These are phyloP conservation scores for Solanum corneliomulleri DNA, from an alignment of 257 asterid species.

Conservation along the genomic window DNA sequence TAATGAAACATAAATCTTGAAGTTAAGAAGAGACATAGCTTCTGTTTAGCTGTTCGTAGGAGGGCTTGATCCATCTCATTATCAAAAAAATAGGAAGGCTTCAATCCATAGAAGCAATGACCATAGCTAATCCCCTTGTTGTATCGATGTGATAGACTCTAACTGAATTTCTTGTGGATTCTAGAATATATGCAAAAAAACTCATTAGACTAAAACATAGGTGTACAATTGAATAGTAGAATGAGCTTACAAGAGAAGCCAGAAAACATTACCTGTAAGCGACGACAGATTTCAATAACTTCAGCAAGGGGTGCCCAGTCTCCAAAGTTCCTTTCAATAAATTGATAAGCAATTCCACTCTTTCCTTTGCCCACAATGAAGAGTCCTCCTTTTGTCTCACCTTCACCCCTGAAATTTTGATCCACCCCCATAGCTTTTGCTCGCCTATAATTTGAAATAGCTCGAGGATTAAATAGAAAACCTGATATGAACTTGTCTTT, in stretches of 20 bases:
- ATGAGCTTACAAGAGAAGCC: neutral
- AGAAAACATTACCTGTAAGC: constrained; percentile 46
- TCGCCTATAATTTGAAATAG: constrained; percentile 65
- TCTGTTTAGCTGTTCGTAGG: neutral
- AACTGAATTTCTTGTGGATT: constrained; percentile 10
- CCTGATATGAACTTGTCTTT: constrained; percentile 76
- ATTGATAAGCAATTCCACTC: constrained; percentile 71
- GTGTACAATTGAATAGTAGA: neutral
- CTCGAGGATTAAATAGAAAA: constrained; percentile 67
- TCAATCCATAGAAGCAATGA: neutral
- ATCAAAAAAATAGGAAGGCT: neutral
- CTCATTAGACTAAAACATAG: neutral
- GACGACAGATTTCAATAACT: constrained; percentile 56
- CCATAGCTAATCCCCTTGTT: neutral
- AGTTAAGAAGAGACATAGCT: neutral
- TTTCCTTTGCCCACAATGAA: constrained; percentile 65
- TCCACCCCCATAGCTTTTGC: constrained; percentile 58
- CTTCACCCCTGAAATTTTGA: constrained; percentile 71
- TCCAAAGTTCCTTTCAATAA: constrained; percentile 77
- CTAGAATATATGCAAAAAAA: constrained; percentile 5
- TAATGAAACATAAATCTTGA: neutral
- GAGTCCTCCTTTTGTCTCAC: constrained; percentile 78
- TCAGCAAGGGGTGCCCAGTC: constrained; percentile 87
- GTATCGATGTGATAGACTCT: neutral
- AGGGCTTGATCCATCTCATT: neutral